A percentile compares a stretch with the other conserved stretches of the same genome.
Conservation (phyloP, 2,329 filamentous ascomycete genomes). For the Plenodomus biglobosus region DNA sequence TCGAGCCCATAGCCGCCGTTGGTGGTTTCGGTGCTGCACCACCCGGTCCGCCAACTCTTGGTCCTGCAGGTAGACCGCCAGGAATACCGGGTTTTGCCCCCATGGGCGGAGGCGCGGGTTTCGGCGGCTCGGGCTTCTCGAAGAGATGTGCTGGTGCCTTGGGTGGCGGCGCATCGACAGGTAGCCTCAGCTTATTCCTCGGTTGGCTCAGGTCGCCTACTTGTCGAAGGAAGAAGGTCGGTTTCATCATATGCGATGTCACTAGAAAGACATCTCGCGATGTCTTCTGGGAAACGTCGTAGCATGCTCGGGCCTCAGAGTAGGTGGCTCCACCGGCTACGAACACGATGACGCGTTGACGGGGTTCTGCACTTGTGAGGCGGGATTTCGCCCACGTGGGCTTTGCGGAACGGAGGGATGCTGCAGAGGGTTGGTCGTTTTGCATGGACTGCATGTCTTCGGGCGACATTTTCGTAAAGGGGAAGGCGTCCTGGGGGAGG, state of each 20-base stretch:
- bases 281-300: slow-evolving; percentile 73
- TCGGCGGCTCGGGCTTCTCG: slow-evolving; percentile 64
- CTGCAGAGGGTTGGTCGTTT: slow-evolving; percentile 44
- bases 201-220: slow-evolving; percentile 76
- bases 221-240: slow-evolving; percentile 79
- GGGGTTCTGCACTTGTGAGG: slow-evolving; percentile 72
- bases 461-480: slow-evolving; percentile 58
- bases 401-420: slow-evolving; percentile 85
- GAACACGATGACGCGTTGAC: slow-evolving; percentile 89
- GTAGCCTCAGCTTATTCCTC: slow-evolving; percentile 75
- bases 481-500: slow-evolving; percentile 49
- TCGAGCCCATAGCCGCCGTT: slow-evolving; percentile 37
- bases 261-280: slow-evolving; percentile 83
- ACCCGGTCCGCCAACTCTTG: slow-evolving; percentile 20
- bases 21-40: slow-evolving; percentile 28
- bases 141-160: slow-evolving; percentile 84
- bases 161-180: slow-evolving; percentile 76
- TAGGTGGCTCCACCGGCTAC: slow-evolving; percentile 95
- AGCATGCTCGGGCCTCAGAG: slow-evolving; percentile 85
- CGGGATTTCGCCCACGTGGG: slow-evolving; percentile 92
- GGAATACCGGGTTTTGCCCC: slow-evolving; percentile 41
- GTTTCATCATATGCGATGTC: slow-evolving; percentile 90
- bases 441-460: slow-evolving; percentile 61
- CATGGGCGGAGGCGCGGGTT: slow-evolving; percentile 56
- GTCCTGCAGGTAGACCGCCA: slow-evolving; percentile 34